A percentile compares a stretch with the other conserved stretches of the same genome.
These are phyloP conservation scores for Vachellia pachyceras DNA, from an alignment of 306 rosid species.

Conservation along the genomic window DNA sequence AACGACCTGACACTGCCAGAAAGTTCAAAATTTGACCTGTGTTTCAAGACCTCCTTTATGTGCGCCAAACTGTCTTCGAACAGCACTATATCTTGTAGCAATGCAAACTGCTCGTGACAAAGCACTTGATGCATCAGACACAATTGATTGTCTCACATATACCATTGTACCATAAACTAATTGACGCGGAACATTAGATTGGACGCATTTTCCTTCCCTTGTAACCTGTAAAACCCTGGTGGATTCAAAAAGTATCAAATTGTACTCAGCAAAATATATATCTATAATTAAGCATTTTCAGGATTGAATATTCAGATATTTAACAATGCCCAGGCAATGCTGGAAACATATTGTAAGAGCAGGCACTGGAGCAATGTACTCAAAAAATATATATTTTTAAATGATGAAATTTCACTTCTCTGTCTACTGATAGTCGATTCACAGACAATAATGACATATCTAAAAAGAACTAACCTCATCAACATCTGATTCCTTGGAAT, in stretches of 20 bases:
- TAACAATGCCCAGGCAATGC: neutral
- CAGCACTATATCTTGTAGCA: constrained; percentile 97
- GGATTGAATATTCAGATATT: neutral
- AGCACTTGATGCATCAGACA: constrained; percentile 85
- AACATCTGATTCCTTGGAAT: constrained; percentile 95
- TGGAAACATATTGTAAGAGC: constrained; percentile 11
- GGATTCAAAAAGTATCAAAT: constrained; percentile 31
- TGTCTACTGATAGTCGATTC: neutral
- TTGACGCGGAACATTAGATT: constrained; percentile 86
- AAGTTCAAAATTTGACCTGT: constrained; percentile 59
- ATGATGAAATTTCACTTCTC: neutral
- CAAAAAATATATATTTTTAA: neutral
- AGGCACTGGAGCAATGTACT: constrained; percentile 6
- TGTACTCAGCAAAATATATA: neutral
- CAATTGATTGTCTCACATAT: constrained; percentile 81
- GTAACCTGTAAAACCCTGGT: constrained; percentile 91
- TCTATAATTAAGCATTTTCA: constrained; percentile 2
- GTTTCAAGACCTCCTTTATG: constrained; percentile 76
- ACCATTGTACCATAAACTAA: constrained; percentile 96
- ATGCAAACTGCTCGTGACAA: constrained; percentile 96
- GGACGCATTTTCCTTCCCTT: constrained; percentile 86
- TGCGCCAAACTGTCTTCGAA: constrained; percentile 93
- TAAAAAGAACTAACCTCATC: constrained; percentile 69
- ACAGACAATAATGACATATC: neutral
- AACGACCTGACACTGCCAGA: constrained; percentile 18